Conservation (phyloP, 176 grass and related monocot species). For the Oryza rufipogon region DNA sequence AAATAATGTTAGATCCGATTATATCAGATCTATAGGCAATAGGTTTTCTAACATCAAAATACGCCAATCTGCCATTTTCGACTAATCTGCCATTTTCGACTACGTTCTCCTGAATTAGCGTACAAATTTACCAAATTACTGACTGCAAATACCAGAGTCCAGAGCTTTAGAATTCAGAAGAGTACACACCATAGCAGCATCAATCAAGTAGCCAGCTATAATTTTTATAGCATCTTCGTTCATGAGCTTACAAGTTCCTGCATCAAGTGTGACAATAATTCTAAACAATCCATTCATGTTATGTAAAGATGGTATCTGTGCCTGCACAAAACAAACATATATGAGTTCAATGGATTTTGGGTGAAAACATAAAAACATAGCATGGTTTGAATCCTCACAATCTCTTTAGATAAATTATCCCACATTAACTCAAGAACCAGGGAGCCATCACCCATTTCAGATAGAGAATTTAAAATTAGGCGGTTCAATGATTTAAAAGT, state of each 20-base stretch:
- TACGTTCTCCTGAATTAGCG: slow-evolving; percentile 22
- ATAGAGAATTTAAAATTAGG: slow-evolving; percentile 59
- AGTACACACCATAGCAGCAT: slow-evolving; percentile 73
- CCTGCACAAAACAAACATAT: slow-evolving; percentile 40
- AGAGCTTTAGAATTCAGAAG: slow-evolving; percentile 21
- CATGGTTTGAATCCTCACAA: slow-evolving; percentile 45
- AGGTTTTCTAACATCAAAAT: neutral
- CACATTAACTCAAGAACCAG: slow-evolving; percentile 80
- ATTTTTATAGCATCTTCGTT: slow-evolving; percentile 57
- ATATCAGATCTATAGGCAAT: neutral
- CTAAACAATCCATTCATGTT: slow-evolving; percentile 72
- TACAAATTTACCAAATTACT: slow-evolving; percentile 20
- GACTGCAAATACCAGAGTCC: slow-evolving; percentile 14
- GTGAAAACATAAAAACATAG: slow-evolving; percentile 18
- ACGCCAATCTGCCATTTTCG: neutral
- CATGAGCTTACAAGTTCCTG: slow-evolving; percentile 57
- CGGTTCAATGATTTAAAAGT: slow-evolving; percentile 56
- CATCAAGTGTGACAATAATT: slow-evolving; percentile 77
- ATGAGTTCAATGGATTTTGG: slow-evolving; percentile 23
- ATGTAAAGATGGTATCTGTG: slow-evolving; percentile 53
- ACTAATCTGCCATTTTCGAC: neutral
- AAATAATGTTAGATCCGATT: neutral
- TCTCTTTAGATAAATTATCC: slow-evolving; percentile 59
- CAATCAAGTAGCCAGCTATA: slow-evolving; percentile 70
- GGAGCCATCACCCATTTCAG: slow-evolving; percentile 81